phyloP scores from a whole-genome alignment of 202 grass and related monocot genomes.

The Carex arenaria region DNA sequence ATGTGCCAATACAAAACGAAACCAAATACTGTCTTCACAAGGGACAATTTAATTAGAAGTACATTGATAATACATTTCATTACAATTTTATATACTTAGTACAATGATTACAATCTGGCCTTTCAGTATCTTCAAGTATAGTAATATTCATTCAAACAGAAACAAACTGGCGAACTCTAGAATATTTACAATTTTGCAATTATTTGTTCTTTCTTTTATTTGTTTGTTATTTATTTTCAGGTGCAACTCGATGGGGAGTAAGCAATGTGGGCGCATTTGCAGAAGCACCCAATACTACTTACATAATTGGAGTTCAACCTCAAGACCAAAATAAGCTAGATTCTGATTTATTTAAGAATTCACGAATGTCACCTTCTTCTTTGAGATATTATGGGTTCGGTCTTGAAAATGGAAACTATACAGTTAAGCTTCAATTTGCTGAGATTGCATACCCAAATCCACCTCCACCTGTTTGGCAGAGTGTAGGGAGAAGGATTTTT shows the following conservation, averaged over 20 bases:
- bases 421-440: constrained; percentile 36
- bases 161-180: background rate
- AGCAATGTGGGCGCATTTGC: constrained; percentile 54
- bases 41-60: background rate
- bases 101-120: background rate
- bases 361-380: constrained; percentile 45
- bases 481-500: constrained; percentile 43
- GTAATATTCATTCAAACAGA: background rate
- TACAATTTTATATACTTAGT: background rate
- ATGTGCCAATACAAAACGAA: background rate
- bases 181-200: background rate
- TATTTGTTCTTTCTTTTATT: background rate
- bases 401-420: constrained; percentile 51
- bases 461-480: constrained; percentile 27
- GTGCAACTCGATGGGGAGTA: constrained; percentile 51
- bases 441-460: constrained; percentile 30
- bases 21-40: background rate
- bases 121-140: background rate
- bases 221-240: background rate
- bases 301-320: background rate
- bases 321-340: constrained; percentile 34
- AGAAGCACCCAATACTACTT: background rate
- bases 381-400: constrained; percentile 51
- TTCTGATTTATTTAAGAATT: constrained; percentile 36
- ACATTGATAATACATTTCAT: background rate